A percentile compares a stretch with the other conserved stretches of the same genome.
phyloP scores from a whole-genome alignment of 129 eudicot genomes.

The Cynara cardunculus region DNA sequence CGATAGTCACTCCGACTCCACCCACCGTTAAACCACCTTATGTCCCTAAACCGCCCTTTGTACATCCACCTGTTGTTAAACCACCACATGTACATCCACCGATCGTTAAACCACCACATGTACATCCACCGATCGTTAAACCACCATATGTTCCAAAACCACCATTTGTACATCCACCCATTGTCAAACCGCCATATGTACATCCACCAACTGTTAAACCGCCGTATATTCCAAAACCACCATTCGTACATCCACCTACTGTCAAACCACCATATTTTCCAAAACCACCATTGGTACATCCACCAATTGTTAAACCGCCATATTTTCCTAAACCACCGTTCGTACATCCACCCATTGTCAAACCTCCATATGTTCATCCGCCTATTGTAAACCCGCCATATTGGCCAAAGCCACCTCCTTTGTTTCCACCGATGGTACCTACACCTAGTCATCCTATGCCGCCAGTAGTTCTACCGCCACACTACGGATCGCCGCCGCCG shows the following conservation, averaged over 20 bases:
- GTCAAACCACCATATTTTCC: conserved; percentile 11
- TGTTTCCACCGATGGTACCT: conserved; percentile 18
- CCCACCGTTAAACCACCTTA: conserved; percentile 14
- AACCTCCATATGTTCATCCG: conserved; percentile 15
- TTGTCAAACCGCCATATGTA: background rate
- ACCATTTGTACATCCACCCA: background rate
- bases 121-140: background rate
- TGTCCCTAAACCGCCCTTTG: background rate
- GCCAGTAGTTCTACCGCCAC: conserved; percentile 18
- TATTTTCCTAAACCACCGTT: conserved; percentile 5
- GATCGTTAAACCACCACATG: background rate
- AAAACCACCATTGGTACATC: conserved; percentile 22
- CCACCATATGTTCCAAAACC: background rate
- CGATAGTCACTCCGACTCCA: background rate
- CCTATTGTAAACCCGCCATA: conserved; percentile 3
- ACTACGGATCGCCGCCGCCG: conserved; percentile 23
- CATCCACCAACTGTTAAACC: conserved; percentile 16
- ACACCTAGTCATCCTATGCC: conserved; percentile 2
- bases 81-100: conserved; percentile 6
- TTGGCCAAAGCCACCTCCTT: conserved; percentile 25
- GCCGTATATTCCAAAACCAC: background rate
- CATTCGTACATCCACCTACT: background rate
- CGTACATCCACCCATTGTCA: background rate
- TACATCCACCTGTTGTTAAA: background rate
- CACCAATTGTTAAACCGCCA: conserved; percentile 5